Percentiles rank a stretch among this genome's conserved stretches.
These are phyloP conservation scores for Galerina sulciceps DNA, from an alignment of 768 basidiomycete species.

Conservation along the genomic window DNA sequence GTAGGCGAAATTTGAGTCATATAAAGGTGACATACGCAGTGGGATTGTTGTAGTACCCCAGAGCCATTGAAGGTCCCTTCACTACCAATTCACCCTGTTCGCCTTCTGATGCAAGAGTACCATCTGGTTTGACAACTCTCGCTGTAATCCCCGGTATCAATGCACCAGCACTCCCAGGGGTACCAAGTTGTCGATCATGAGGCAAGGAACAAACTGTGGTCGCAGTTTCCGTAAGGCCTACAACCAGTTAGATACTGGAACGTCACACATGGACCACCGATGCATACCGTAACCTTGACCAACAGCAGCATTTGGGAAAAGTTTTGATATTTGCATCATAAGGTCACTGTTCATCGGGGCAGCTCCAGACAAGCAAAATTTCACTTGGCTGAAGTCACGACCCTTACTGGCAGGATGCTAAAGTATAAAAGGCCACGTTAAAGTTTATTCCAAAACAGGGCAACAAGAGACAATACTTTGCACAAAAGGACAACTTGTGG, in stretches of 20 bases:
- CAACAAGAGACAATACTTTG: constrained; percentile 48
- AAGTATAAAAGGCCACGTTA: neutral
- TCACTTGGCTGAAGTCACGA: constrained; percentile 55
- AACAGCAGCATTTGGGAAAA: constrained; percentile 63
- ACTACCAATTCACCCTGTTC: constrained; percentile 69
- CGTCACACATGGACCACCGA: neutral
- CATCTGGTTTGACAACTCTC: constrained; percentile 62
- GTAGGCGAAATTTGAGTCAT: neutral
- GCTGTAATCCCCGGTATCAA: constrained; percentile 61
- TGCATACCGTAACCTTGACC: constrained; percentile 66
- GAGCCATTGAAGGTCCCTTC: constrained; percentile 60
- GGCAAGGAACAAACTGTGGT: constrained; percentile 55
- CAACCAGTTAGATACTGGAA: neutral
- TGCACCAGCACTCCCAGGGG: constrained; percentile 59
- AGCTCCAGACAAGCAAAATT: constrained; percentile 60
- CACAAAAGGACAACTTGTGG: constrained; percentile 70
- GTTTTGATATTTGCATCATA: constrained; percentile 42
- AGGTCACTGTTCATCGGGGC: constrained; percentile 67
- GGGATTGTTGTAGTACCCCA: constrained; percentile 61
- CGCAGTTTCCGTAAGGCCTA: constrained; percentile 69
- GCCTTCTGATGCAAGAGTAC: constrained; percentile 55
- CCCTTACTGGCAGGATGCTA: constrained; percentile 57
- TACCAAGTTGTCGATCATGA: constrained; percentile 45
- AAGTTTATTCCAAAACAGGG: neutral
- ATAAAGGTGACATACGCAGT: constrained; percentile 49